These are phyloP conservation scores for Bjerkandera adusta DNA, from an alignment of 1,284 basidiomycete genomes.

Conservation along the genomic window DNA sequence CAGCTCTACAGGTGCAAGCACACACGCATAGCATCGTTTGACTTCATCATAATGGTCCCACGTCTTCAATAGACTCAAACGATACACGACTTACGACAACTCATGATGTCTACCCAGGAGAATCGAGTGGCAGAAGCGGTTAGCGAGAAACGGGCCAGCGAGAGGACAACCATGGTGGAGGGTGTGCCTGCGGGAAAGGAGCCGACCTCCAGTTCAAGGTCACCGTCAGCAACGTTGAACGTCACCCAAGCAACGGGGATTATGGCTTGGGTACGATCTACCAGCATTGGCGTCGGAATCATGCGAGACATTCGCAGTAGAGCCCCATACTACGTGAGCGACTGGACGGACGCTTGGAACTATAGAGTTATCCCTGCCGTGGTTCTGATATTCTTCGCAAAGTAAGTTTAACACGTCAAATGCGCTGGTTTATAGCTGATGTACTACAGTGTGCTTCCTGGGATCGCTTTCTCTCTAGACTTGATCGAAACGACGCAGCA, in stretches of 20 bases:
- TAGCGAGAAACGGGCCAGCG: no score
- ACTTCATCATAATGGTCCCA: not conserved
- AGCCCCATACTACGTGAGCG: slow-evolving; percentile 78
- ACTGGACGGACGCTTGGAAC: slow-evolving; percentile 90
- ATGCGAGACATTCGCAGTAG: slow-evolving; percentile 73
- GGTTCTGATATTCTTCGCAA: slow-evolving; percentile 77
- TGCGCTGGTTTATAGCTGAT: no score
- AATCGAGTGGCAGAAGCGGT: no score
- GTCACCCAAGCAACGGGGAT: not conserved
- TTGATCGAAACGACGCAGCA: slow-evolving; percentile 89
- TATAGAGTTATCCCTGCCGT: slow-evolving; percentile 80
- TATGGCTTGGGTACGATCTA: not conserved
- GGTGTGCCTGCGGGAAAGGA: not conserved
- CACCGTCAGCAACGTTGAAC: slow-evolving; percentile 1
- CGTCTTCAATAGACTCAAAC: not conserved
- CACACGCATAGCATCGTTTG: no score
- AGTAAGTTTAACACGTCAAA: no score
- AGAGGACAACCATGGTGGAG: not conserved
- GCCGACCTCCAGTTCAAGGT: not conserved
- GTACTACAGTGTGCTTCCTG: slow-evolving; percentile 74
- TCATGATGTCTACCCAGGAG: not conserved
- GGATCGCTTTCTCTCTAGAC: slow-evolving; percentile 91
- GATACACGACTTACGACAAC: not conserved
- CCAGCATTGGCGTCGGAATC: slow-evolving; percentile 69
- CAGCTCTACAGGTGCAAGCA: not conserved